A percentile compares a stretch with the other conserved stretches of the same genome.
Evolutionary conservation across 2,329 filamentous ascomycete species (phyloP).

Genomic region (Phaeosphaeria sp.): DNA sequence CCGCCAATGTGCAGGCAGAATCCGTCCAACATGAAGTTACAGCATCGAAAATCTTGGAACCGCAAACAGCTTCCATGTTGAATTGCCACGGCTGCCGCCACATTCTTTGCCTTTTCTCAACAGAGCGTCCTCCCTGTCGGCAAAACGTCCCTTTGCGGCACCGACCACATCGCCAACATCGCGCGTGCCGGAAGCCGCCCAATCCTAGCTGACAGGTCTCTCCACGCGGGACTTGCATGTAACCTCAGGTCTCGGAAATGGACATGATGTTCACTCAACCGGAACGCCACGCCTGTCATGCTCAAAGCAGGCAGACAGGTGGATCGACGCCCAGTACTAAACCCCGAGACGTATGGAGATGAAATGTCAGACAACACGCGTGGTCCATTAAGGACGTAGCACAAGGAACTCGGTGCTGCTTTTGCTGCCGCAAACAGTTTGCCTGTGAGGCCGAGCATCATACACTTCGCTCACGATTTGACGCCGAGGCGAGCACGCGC

Average conservation of each 20-base stretch:
- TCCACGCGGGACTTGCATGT: neutral
- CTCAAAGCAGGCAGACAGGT: neutral
- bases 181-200: neutral
- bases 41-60: neutral
- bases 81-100: neutral
- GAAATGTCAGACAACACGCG: neutral
- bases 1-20: neutral
- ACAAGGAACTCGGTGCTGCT: neutral
- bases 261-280: neutral
- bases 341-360: neutral
- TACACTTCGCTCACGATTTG: neutral
- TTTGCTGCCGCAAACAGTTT: neutral
- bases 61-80: neutral
- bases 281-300: neutral
- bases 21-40: neutral
- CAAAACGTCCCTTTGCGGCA: constrained; percentile 1
- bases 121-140: neutral
- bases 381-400: neutral
- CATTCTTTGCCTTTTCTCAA: neutral
- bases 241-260: neutral
- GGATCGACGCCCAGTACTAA: neutral
- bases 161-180: neutral
- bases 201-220: neutral
- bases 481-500: neutral
- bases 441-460: neutral